phyloP scores from a whole-genome alignment of 2,329 filamentous ascomycete genomes.

The Metarhizium humberi region DNA sequence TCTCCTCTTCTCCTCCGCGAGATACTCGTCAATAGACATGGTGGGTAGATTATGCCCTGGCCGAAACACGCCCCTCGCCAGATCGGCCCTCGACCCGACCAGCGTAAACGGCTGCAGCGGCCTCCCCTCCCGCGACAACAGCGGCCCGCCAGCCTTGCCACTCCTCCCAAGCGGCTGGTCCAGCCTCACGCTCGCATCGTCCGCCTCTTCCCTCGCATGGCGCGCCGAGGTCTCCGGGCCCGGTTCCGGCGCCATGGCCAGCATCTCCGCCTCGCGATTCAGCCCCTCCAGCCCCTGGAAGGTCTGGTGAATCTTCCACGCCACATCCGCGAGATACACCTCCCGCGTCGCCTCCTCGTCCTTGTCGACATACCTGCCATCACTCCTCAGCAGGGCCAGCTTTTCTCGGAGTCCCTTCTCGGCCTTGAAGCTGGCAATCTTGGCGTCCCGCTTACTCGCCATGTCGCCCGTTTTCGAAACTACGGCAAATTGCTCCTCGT shows the following conservation, averaged over 20 bases:
- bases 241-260: slow-evolving; percentile 60
- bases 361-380: slow-evolving; percentile 44
- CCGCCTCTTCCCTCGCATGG: slow-evolving; percentile 24
- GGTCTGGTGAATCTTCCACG: slow-evolving; percentile 65
- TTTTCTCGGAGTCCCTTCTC: slow-evolving; percentile 81
- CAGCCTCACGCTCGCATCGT: slow-evolving; percentile 51
- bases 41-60: slow-evolving; percentile 90
- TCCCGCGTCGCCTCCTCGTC: slow-evolving; percentile 81
- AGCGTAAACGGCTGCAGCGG: slow-evolving; percentile 88
- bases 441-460: slow-evolving; percentile 64
- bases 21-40: slow-evolving; percentile 96
- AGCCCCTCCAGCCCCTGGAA: slow-evolving; percentile 85
- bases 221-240: slow-evolving; percentile 31
- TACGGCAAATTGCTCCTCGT: slow-evolving; percentile 63
- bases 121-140: slow-evolving; percentile 71
- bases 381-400: slow-evolving; percentile 49
- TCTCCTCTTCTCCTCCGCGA: slow-evolving; percentile 77
- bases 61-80: slow-evolving; percentile 75
- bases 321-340: slow-evolving; percentile 67
- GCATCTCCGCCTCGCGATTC: slow-evolving; percentile 73
- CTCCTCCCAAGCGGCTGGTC: slow-evolving; percentile 52
- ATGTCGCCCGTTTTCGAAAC: slow-evolving; percentile 49
- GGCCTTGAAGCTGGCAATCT: slow-evolving; percentile 75
- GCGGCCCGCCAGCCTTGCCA: slow-evolving; percentile 49
- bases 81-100: slow-evolving; percentile 63